Evolutionary conservation across 805 yeast species (phyloP), one percentile per base, ranked within the genome.

Genomic region (Lachancea sp.): DNA sequence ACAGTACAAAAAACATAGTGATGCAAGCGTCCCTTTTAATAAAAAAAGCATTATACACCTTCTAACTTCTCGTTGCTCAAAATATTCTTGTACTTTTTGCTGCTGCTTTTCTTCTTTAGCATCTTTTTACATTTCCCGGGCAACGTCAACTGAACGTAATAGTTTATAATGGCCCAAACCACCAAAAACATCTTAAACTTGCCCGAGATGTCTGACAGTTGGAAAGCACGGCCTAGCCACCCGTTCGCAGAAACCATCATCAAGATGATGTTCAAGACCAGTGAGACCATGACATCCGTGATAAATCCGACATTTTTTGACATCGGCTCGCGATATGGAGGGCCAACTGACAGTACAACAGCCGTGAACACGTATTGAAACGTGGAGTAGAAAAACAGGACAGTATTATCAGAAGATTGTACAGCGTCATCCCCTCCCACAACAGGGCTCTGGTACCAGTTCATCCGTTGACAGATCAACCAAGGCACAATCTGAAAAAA

Each of bases 351-450:
- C 48, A 93, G 69, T n/a, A 89, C 78, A 26, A 87, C 67, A 0
- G 97, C 96, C 44, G 81, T 75, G 46, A 88, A 67, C 40, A 95
- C 84, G 63, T 93, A 93, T 69, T 93, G 98, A 69, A 85, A 85
- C 58, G 89, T 87, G 3, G 95, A 77, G 56, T 77, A 80, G 39
- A 81, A 75, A 63, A 93, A 93, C 47, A 93, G 67, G 0, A 84
- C 79, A 0, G 98, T 89, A 62, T 95, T 93, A 60, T 93, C 99
- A 0, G 95, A 79, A 25, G 93, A 82, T 57, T 82, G 76, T 10
- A 93, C 95, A 2, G 80, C 80, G 51, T 80, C 84, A 57, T 82
- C 88, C 32, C 85, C 85, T 2, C 90, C 95, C 2, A 91, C 88
- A 17, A 82, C 64, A 0, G 97, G 96, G 41, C 75, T 73, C 19